Base-by-base conservation (phyloP, 306 rosid species). In the Castanea mollissima region DNA sequence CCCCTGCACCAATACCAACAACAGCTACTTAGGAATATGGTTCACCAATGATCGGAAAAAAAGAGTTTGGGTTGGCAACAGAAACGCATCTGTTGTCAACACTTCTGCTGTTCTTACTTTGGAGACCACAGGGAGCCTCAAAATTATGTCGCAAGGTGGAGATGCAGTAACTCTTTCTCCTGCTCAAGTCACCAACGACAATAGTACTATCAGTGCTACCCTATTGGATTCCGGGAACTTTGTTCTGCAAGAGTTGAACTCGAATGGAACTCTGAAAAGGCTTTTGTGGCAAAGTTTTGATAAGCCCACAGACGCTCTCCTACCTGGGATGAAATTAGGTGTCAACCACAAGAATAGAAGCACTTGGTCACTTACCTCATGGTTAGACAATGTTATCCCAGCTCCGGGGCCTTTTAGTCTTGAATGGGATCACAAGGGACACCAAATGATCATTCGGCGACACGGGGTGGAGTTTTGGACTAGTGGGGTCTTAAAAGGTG, bases 201-300 rank as follows among this genome's bases (percentile, higher is more conserved):
- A 8, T 41, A 8, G 46, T 41, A 41, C 27, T 76, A 34, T 41
- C 29, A 46, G 0, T 6, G 79, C 72, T 16, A 62, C 79, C 14
- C 59, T 76, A 5, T 49, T 38, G 12, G 55, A 76, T n/a, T 59
- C 70, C 11, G 79, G 79, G 1, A 76, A 76, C 34, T 49, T 76
- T 11, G 34, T 44, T 1, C 44, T 76, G 15, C 35, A 12, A 41
- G 68, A 60, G 63, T 35, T 46, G 31, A 44, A 27, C 34, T 51
- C 31, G 7, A 11, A 62, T 5, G 71, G 79, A 19, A 59, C 79
- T 35, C 4, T 9, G 5, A 75, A 14, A 14, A 69, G 56, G 12
- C 4, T 76, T 7, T 62, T 76, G 31, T 76, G 79, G 79, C 60
- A 76, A 12, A 76, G 79, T n/a, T 76, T 76, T 63, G 79, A 76